Percentiles rank a stretch among this genome's conserved stretches.
These are phyloP conservation scores for Aspergillus fumigatus DNA, from an alignment of 2,329 filamentous ascomycete species.

Conservation along the genomic window DNA sequence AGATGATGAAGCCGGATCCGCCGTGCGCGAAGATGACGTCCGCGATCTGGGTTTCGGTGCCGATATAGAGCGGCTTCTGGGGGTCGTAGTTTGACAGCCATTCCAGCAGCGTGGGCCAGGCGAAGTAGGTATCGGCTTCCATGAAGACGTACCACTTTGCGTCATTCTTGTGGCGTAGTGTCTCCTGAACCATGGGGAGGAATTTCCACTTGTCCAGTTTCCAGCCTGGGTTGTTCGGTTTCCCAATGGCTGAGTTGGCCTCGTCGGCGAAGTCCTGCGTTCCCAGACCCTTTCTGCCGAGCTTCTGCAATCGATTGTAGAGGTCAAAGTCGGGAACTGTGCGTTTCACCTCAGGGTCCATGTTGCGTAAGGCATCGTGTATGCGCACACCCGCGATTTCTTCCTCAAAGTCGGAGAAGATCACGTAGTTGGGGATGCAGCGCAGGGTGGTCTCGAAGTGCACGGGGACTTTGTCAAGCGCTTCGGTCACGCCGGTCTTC, in stretches of 20 bases:
- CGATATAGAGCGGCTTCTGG: slow-evolving; percentile 48
- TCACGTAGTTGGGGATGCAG: slow-evolving; percentile 52
- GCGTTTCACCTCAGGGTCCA: slow-evolving; percentile 36
- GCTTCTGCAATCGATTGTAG: slow-evolving; percentile 45
- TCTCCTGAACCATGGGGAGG: slow-evolving; percentile 51
- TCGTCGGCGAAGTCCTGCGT: slow-evolving; percentile 32
- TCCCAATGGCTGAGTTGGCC: slow-evolving; percentile 36
- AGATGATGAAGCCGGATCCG: slow-evolving; percentile 51
- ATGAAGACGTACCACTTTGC: slow-evolving; percentile 58
- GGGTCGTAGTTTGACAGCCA: slow-evolving; percentile 52
- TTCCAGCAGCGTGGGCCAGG: slow-evolving; percentile 49
- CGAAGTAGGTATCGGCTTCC: slow-evolving; percentile 55
- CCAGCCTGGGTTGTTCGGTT: slow-evolving; percentile 47
- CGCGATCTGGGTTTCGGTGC: slow-evolving; percentile 50
- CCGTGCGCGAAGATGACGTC: slow-evolving; percentile 50
- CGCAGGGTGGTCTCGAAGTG: slow-evolving; percentile 52
- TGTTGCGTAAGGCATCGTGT: slow-evolving; percentile 47
- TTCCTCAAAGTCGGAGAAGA: slow-evolving; percentile 57
- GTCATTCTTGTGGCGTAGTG: slow-evolving; percentile 41
- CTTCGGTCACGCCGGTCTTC: slow-evolving; percentile 56
- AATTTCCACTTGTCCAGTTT: slow-evolving; percentile 57
- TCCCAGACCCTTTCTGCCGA: slow-evolving; percentile 43
- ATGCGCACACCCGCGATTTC: slow-evolving; percentile 47
- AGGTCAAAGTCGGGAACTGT: slow-evolving; percentile 48
- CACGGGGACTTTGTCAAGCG: slow-evolving; percentile 50